Evolutionary conservation across 2,329 filamentous ascomycete genomes (phyloP), one percentile per base, ranked within the genome.

Genomic region (Aspergillus aculeatinus): DNA sequence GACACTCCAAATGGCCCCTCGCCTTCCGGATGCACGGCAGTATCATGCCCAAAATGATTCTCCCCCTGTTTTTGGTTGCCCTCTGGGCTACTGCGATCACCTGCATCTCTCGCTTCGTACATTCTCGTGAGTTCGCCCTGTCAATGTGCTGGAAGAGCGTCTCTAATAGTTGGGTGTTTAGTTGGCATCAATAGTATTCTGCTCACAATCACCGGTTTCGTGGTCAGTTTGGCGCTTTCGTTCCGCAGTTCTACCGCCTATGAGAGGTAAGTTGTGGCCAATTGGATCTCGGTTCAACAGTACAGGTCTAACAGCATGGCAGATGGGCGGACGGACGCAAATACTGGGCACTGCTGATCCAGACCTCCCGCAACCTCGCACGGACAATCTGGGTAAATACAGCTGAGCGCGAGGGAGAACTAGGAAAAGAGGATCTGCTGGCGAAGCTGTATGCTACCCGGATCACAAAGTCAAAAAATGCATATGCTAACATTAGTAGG

Each of bases 381-480:
- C 87, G 93, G 23, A 82, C 90, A 10, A 90, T 95, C 71, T 97
- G 93, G 93, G 82, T 96, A 33, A 90, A 96, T 68, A 81, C 85
- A 7, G 69, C 77, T 3, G 89, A 90, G 71, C 80, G 88, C 16
- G 79, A 83, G 66, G 80, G 81, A 31, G 79, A 84, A 50, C 57
- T 80, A 2, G 81, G 82, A 21, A 91, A 91, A 68, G 81, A 89
- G 48, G 87, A 89, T 65, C 69, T 92, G 1, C 80, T 95, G 12
- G 83, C 80, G 57, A 94, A 94, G 75, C 72, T 91, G 76, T 79
- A 77, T 44, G 72, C 61, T 21, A 42, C 16, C 42, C 11, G 5
- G 4, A 44, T 14, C 4, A 3, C 19, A 10, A 9, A 12, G 25
- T 33, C 3, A n/a, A 33, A 33, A 7, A 19, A 23, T 9, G 31